Base-by-base conservation (phyloP, 2,329 filamentous ascomycete genomes). In the Paramyrothecium roridum region DNA sequence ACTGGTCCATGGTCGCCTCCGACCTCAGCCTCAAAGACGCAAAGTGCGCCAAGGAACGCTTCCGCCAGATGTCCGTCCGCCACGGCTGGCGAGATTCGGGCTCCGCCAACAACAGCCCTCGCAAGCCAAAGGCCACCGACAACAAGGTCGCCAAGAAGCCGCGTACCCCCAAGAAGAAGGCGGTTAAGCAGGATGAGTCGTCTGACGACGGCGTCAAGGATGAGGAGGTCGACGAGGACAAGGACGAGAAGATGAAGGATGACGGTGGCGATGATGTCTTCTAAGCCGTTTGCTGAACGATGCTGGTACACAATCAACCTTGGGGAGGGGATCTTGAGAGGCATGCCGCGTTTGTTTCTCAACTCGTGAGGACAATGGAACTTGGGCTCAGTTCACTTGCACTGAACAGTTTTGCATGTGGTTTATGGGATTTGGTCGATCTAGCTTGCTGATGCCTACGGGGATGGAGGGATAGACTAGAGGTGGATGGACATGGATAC, bases 41-140 rank as follows among this genome's bases (percentile, higher is more conserved):
- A 52, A 75, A 73, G 50, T 76, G 73, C 55, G 74, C 74, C 56
- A 73, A 72, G 52, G 70, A 76, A 56, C 72, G 72, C 33, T 76
- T 75, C 63, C 70, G 72, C 8, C 67, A 73, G 53, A 72, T 77
- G 63, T 70, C 70, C 16, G 64, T 70, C 55, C 71, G 70, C 20
- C 74, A 76, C 55, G 68, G 67, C 53, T 77, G 75, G 75, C 68
- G 70, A 43, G 66, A 64, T 6, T 61, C 59, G 49, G 48, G 54
- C 22, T 8, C 58, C 10, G 51, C 52, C 13, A 17, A 54, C 12
- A 21, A 53, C 1, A 65, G 61, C 46, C 67, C 72, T 21, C 63
- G 66, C 52, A 75, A 74, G 63, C 23, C 56, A 22, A 62, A 60
- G 56, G 59, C 55, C 6, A 58, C 64, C 19, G 59, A 66, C 8